Evolutionary conservation across 495 filamentous ascomycete genomes (phyloP).

Genomic region (Haplographium delicatum): DNA sequence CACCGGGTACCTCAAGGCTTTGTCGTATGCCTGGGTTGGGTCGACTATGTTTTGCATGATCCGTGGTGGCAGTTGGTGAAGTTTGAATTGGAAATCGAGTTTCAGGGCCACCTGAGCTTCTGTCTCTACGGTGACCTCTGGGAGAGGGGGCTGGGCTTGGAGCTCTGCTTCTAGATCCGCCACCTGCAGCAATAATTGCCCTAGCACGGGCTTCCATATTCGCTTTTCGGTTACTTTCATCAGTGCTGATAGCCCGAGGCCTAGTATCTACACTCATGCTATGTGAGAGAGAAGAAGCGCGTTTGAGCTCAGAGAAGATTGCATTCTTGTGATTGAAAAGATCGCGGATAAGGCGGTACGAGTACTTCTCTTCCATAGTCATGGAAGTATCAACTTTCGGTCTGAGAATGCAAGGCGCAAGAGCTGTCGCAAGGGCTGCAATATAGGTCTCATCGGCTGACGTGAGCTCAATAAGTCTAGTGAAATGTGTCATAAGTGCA

Average conservation of each 20-base stretch:
- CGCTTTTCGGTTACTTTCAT: slow-evolving; percentile 91
- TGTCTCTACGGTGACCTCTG: slow-evolving; percentile 63
- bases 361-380: slow-evolving; percentile 92
- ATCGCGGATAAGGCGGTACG: slow-evolving; percentile 87
- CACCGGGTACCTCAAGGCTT: slow-evolving; percentile 60
- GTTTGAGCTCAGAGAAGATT: slow-evolving; percentile 95
- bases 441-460: slow-evolving; percentile 90
- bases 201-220: slow-evolving; percentile 89
- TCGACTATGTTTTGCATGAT: slow-evolving; percentile 35
- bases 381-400: slow-evolving; percentile 80
- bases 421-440: slow-evolving; percentile 63
- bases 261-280: slow-evolving; percentile 33
- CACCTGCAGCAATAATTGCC: slow-evolving; percentile 62
- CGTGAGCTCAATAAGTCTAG: slow-evolving; percentile 91
- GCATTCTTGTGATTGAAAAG: slow-evolving; percentile 89
- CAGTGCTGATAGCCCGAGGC: slow-evolving; percentile 85
- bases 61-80: slow-evolving; percentile 49
- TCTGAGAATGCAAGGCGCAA: slow-evolving; percentile 84
- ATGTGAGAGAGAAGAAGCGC: slow-evolving; percentile 66
- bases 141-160: slow-evolving; percentile 67
- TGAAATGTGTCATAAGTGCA: slow-evolving; percentile 96
- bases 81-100: slow-evolving; percentile 84
- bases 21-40: slow-evolving; percentile 29
- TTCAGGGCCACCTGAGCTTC: slow-evolving; percentile 71
- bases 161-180: slow-evolving; percentile 59